These are phyloP conservation scores for Malassezia pachydermatis DNA, from an alignment of 1,284 basidiomycete genomes.

Conservation along the genomic window DNA sequence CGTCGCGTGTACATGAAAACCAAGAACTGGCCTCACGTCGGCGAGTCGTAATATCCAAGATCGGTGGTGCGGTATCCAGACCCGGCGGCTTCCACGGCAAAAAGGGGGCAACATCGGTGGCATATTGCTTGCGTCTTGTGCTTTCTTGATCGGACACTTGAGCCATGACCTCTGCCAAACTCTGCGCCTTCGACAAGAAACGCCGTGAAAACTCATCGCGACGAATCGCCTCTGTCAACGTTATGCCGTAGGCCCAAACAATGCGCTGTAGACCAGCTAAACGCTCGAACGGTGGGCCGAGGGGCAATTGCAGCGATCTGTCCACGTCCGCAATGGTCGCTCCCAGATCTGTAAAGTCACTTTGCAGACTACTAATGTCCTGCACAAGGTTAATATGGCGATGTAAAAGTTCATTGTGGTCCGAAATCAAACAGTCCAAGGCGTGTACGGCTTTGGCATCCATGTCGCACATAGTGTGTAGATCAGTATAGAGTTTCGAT, in stretches of 20 bases:
- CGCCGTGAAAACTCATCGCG: slow-evolving; percentile 63
- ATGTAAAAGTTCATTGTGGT: slow-evolving; percentile 40
- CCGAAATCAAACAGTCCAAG: slow-evolving; percentile 31
- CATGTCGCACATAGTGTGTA: neutral
- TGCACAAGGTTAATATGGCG: slow-evolving; percentile 36
- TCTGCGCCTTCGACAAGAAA: slow-evolving; percentile 34
- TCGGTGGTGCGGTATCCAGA: slow-evolving; percentile 31
- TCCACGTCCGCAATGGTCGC: slow-evolving; percentile 31
- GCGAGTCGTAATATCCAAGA: slow-evolving; percentile 38
- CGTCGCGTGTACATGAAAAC: slow-evolving; percentile 18
- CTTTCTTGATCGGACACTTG: slow-evolving; percentile 31
- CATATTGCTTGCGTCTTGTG: slow-evolving; percentile 28
- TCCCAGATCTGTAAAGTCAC: slow-evolving; percentile 38
- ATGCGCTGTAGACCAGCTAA: slow-evolving; percentile 78
- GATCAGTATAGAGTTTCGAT: neutral
- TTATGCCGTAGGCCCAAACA: slow-evolving; percentile 83
- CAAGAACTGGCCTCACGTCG: slow-evolving; percentile 18
- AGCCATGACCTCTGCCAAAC: slow-evolving; percentile 45
- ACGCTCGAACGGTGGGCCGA: slow-evolving; percentile 68
- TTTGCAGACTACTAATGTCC: slow-evolving; percentile 45
- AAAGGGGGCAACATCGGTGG: slow-evolving; percentile 24
- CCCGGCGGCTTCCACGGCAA: slow-evolving; percentile 38
- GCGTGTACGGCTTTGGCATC: slow-evolving; percentile 19
- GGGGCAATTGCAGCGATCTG: slow-evolving; percentile 27
- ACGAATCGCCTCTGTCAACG: slow-evolving; percentile 78